Percentiles rank a stretch among this genome's conserved stretches.
These are phyloP conservation scores for Fusarium floridanum DNA, from an alignment of 2,329 filamentous ascomycete genomes.

Conservation along the genomic window DNA sequence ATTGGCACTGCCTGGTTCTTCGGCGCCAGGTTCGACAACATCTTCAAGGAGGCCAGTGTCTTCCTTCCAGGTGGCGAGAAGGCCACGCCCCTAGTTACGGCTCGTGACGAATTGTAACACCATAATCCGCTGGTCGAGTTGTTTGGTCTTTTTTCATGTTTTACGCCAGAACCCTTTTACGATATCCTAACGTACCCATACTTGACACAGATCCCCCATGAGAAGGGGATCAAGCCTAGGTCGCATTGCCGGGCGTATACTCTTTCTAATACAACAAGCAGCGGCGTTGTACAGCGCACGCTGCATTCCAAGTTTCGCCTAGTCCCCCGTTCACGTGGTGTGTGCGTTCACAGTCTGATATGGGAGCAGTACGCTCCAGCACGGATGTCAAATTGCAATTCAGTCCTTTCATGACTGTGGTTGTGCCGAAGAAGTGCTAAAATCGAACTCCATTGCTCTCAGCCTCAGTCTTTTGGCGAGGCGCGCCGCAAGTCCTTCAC, in stretches of 20 bases:
- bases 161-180: constrained; percentile 40
- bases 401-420: constrained; percentile 84
- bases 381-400: constrained; percentile 99
- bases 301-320: constrained; percentile 31
- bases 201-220: constrained; percentile 26
- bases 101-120: constrained; percentile 54
- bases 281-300: constrained; percentile 30
- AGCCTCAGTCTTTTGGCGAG: constrained; percentile 45
- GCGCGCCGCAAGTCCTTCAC: constrained; percentile 40
- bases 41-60: constrained; percentile 46
- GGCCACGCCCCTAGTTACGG: constrained; percentile 44
- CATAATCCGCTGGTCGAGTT: constrained; percentile 24
- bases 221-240: constrained; percentile 22
- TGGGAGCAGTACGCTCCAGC: constrained; percentile 64
- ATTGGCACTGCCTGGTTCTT: constrained; percentile 81
- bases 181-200: constrained; percentile 49
- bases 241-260: constrained; percentile 36
- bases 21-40: constrained; percentile 82
- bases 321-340: constrained; percentile 17
- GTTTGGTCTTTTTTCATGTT: constrained; percentile 33
- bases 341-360: not conserved
- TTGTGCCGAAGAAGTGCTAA: constrained; percentile 99
- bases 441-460: constrained; percentile 63
- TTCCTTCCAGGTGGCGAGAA: constrained; percentile 40
- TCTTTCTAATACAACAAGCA: constrained; percentile 46